Evolutionary conservation across 306 rosid species (phyloP).

Genomic region (Parietaria judaica): DNA sequence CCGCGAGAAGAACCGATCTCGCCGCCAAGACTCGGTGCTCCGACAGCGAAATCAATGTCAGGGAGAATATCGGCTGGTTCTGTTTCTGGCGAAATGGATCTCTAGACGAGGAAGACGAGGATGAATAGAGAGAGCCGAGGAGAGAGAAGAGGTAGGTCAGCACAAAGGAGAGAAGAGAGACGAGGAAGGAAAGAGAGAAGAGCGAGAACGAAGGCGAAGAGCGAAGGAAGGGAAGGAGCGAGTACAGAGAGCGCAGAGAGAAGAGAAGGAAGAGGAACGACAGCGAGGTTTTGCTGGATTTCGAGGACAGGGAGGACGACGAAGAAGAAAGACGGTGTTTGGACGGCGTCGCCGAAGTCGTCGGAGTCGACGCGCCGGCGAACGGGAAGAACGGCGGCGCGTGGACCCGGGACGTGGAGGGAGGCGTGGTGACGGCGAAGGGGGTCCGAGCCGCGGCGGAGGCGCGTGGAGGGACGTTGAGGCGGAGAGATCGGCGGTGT

Average conservation of each 20-base stretch:
- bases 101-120: conserved; percentile 28
- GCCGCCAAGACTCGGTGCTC: conserved; percentile 35
- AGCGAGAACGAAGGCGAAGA: conserved; percentile 46
- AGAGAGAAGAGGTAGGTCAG: conserved; percentile 50
- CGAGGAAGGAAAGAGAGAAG: conserved; percentile 47
- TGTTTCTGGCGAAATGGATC: conserved; percentile 34
- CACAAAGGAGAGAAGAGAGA: conserved; percentile 59
- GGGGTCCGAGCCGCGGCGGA: conserved; percentile 19
- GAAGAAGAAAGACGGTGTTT: conserved; percentile 40
- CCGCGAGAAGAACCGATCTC: conserved; percentile 60
- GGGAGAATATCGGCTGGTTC: conserved; percentile 27
- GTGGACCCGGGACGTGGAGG: conserved; percentile 22
- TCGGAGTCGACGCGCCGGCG: conserved; percentile 33
- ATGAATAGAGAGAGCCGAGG: conserved; percentile 23
- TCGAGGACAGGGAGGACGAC: conserved; percentile 27
- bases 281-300: conserved; percentile 36
- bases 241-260: conserved; percentile 71
- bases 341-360: conserved; percentile 60
- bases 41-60: conserved; percentile 34
- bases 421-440: conserved; percentile 19
- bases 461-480: conserved; percentile 53
- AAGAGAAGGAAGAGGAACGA: conserved; percentile 56
- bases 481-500: conserved; percentile 63
- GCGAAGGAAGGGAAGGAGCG: conserved; percentile 63
- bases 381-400: conserved; percentile 44